A percentile compares a stretch with the other conserved stretches of the same genome.
Evolutionary conservation across 1,284 basidiomycete genomes (phyloP).

Genomic region (Chalciporus sp.): DNA sequence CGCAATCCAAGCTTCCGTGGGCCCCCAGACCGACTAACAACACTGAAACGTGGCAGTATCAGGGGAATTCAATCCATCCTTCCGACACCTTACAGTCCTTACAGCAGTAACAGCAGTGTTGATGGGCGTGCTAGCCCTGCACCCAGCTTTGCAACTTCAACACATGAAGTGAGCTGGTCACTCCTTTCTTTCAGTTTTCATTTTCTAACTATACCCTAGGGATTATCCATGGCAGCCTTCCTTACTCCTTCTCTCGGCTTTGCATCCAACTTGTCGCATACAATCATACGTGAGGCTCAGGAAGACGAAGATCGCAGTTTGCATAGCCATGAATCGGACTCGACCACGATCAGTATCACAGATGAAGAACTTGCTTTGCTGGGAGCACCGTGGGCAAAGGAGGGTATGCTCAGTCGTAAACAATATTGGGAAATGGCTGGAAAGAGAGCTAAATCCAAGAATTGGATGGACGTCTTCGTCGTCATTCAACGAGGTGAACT

Average conservation of each 20-base stretch:
- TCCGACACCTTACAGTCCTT: conserved; percentile 64
- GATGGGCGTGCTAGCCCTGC: conserved; percentile 89
- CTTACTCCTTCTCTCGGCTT: conserved; percentile 88
- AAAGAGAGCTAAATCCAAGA: conserved; percentile 83
- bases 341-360: conserved; percentile 77
- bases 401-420: conserved; percentile 92
- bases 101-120: conserved; percentile 78
- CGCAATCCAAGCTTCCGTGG: conserved; percentile 71
- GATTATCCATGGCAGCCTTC: conserved; percentile 57
- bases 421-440: conserved; percentile 89
- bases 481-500: conserved; percentile 94
- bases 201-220: conserved; percentile 29
- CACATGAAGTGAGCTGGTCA: conserved; percentile 68
- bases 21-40: conserved; percentile 69
- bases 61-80: conserved; percentile 83
- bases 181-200: not conserved
- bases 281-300: conserved; percentile 92
- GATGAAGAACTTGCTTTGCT: conserved; percentile 95
- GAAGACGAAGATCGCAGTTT: conserved; percentile 86
- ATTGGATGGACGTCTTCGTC: conserved; percentile 93
- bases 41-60: conserved; percentile 88
- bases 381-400: conserved; percentile 98
- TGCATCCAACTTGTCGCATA: conserved; percentile 92
- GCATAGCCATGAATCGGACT: conserved; percentile 59
- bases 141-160: conserved; percentile 73